Evolutionary conservation across 2,329 filamentous ascomycete genomes (phyloP).

Genomic region (Sclerotiophoma versabilis): DNA sequence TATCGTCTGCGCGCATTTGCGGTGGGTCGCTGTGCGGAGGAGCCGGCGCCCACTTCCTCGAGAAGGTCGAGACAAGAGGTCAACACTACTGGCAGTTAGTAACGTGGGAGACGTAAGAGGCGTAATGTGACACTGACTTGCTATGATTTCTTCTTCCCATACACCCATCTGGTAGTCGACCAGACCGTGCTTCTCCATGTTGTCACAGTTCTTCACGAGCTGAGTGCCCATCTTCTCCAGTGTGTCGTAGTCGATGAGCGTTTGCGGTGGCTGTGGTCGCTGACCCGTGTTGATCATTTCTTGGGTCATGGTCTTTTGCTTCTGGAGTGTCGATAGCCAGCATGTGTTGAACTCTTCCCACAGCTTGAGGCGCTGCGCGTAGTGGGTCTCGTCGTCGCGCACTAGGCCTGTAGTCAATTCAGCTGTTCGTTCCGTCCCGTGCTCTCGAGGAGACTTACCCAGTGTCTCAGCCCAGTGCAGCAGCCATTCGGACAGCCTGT

Average conservation of each 20-base stretch:
- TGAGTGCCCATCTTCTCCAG: conserved; percentile 84
- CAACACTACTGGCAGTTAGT: conserved; percentile 53
- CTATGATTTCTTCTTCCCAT: conserved; percentile 90
- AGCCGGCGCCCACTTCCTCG: conserved; percentile 50
- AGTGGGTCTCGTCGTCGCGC: conserved; percentile 78
- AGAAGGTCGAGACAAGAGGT: conserved; percentile 62
- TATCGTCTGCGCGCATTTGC: conserved; percentile 46
- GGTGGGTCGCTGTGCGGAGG: conserved; percentile 40
- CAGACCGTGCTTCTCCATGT: conserved; percentile 87
- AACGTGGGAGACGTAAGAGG: not conserved
- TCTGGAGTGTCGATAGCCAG: conserved; percentile 84
- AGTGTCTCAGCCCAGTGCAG: conserved; percentile 69
- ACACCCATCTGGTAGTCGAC: conserved; percentile 98
- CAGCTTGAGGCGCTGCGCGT: conserved; percentile 78
- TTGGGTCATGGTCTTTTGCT: conserved; percentile 77
- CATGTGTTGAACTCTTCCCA: conserved; percentile 96
- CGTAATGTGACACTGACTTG: conserved; percentile 64
- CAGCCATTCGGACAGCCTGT: conserved; percentile 71
- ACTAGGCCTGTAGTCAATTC: conserved; percentile 72
- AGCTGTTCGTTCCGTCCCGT: conserved; percentile 46
- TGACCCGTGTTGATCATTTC: conserved; percentile 66
- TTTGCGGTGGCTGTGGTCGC: conserved; percentile 65
- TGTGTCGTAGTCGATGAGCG: conserved; percentile 70
- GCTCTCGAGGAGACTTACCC: conserved; percentile 60
- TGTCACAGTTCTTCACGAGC: conserved; percentile 81